These are phyloP conservation scores for Ceratobasidium sp. DNA, from an alignment of 1,284 basidiomycete genomes.

Conservation along the genomic window DNA sequence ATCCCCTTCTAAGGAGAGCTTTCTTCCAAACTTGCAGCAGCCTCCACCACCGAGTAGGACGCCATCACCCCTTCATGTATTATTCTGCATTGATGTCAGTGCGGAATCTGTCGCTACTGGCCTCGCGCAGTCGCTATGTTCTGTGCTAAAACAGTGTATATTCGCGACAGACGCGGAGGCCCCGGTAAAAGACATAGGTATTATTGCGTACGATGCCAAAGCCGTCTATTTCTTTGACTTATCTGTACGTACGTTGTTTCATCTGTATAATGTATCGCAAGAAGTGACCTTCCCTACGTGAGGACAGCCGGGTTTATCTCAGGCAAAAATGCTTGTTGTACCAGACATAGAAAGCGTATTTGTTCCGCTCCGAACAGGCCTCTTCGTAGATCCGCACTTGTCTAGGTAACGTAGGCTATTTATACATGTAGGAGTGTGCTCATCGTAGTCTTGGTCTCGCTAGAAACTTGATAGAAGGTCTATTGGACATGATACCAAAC, in stretches of 20 bases:
- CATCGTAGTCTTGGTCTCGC: slow-evolving; percentile 41
- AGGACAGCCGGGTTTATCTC: slow-evolving; percentile 67
- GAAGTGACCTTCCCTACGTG: slow-evolving; percentile 46
- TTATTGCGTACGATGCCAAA: slow-evolving; percentile 84
- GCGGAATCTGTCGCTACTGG: slow-evolving; percentile 78
- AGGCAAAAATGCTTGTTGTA: slow-evolving; percentile 85
- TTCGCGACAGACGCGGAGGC: slow-evolving; percentile 24
- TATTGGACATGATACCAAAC: slow-evolving; percentile 76
- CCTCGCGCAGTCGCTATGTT: slow-evolving; percentile 58
- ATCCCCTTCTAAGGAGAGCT: slow-evolving; percentile 57
- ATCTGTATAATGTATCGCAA: slow-evolving; percentile 45
- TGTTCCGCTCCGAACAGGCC: slow-evolving; percentile 78
- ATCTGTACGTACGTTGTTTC: slow-evolving; percentile 69
- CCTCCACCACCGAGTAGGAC: slow-evolving; percentile 63
- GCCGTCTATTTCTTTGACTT: slow-evolving; percentile 92
- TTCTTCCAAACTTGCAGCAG: slow-evolving; percentile 47
- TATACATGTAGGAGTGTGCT: slow-evolving; percentile 1
- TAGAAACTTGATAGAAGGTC: slow-evolving; percentile 70
- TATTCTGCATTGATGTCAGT: slow-evolving; percentile 94
- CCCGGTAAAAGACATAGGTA: slow-evolving; percentile 53
- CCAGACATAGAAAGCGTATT: slow-evolving; percentile 93
- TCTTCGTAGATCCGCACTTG: slow-evolving; percentile 84
- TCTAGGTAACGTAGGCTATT: slow-evolving; percentile 67
- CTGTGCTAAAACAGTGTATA: slow-evolving; percentile 30
- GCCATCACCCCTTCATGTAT: slow-evolving; percentile 79